Conservation (phyloP, 2,329 filamentous ascomycete genomes). For the Penicillium sp. region DNA sequence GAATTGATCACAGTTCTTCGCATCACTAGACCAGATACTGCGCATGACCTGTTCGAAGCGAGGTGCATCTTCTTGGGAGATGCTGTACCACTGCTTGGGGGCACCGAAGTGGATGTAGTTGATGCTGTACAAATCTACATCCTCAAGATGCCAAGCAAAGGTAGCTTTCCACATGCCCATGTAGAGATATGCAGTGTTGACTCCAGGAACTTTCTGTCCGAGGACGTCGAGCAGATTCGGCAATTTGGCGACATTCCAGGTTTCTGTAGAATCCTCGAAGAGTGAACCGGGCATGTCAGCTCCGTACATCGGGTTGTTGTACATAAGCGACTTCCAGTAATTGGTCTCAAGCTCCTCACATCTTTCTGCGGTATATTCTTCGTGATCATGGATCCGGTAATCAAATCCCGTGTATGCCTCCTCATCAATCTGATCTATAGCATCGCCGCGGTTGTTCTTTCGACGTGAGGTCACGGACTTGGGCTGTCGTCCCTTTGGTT, state of each 20-base stretch:
- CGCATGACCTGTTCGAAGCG: conserved; percentile 89
- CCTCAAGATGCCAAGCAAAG: conserved; percentile 98
- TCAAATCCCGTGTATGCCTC: conserved; percentile 88
- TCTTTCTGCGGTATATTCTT: conserved; percentile 85
- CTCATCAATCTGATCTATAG: conserved; percentile 79
- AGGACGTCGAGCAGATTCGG: conserved; percentile 91
- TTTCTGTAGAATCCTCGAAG: conserved; percentile 79
- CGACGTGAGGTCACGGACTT: conserved; percentile 81
- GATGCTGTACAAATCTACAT: conserved; percentile 98
- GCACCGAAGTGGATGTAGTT: conserved; percentile 99
- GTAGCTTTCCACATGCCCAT: conserved; percentile 99
- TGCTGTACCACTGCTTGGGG: conserved; percentile 99
- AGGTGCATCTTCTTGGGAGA: conserved; percentile 90
- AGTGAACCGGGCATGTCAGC: conserved; percentile 95
- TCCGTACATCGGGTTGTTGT: conserved; percentile 90
- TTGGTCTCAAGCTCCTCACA: conserved; percentile 91
- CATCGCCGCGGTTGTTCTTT: conserved; percentile 79
- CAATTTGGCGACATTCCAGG: conserved; percentile 93
- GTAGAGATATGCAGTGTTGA: conserved; percentile 97
- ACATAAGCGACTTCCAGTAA: conserved; percentile 97
- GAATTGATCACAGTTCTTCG: conserved; percentile 94
- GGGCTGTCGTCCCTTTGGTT: conserved; percentile 57
- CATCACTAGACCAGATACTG: conserved; percentile 85
- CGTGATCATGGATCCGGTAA: conserved; percentile 77
- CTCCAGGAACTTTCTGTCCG: conserved; percentile 91